These are phyloP conservation scores for Metschnikowia bowlesiae DNA, from an alignment of 805 yeast species.

Conservation along the genomic window DNA sequence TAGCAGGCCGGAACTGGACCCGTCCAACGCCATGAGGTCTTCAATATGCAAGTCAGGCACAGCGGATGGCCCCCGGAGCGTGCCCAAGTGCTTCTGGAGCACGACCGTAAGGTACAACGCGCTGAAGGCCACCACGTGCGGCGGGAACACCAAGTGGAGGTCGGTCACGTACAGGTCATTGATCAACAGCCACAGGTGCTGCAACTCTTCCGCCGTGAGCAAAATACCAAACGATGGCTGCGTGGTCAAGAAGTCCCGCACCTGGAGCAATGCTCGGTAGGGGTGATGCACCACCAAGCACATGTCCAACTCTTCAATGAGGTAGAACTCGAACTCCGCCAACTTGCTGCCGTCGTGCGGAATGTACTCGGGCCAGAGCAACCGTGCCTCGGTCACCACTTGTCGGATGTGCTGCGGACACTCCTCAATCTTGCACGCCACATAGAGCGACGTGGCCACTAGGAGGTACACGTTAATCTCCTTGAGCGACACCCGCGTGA, in stretches of 20 bases:
- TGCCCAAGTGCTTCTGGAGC: conserved; percentile 38
- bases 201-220: conserved; percentile 63
- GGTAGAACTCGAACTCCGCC: conserved; percentile 93
- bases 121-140: conserved; percentile 80
- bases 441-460: conserved; percentile 79
- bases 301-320: conserved; percentile 81
- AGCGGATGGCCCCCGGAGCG: conserved; percentile 11
- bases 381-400: conserved; percentile 77
- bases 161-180: conserved; percentile 91
- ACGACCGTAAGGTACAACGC: conserved; percentile 77
- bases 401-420: conserved; percentile 90
- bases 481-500: conserved; percentile 64
- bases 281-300: conserved; percentile 74
- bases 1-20: conserved; percentile 1
- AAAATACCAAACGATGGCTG: conserved; percentile 26
- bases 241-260: conserved; percentile 41
- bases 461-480: conserved; percentile 80
- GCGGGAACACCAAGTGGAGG: conserved; percentile 75
- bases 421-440: conserved; percentile 93
- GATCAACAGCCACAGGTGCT: conserved; percentile 82
- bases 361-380: conserved; percentile 90
- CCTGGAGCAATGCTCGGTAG: conserved; percentile 55
- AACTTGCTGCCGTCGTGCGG: conserved; percentile 87
- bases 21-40: conserved; percentile 29
- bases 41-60: conserved; percentile 30